phyloP scores from a whole-genome alignment of 345 rosid genomes.

The Ceriops tagal region DNA sequence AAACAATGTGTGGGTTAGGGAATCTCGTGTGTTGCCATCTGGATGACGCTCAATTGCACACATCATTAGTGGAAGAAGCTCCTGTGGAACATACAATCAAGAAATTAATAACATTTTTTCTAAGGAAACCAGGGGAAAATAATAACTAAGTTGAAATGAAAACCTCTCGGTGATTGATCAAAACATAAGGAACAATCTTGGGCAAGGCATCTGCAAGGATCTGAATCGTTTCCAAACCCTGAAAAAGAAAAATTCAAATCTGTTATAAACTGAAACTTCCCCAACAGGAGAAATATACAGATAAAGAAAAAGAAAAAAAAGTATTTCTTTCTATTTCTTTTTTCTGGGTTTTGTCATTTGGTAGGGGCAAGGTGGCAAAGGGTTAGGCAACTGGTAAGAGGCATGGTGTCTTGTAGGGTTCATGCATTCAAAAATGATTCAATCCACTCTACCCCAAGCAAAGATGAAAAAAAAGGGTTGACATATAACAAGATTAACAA shows the following conservation, averaged over 20 bases:
- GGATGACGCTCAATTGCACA: slow-evolving; percentile 99
- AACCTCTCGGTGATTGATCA: slow-evolving; percentile 98
- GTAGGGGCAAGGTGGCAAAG: background rate
- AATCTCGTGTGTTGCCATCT: slow-evolving; percentile 66
- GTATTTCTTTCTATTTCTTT: background rate
- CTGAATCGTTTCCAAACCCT: slow-evolving; percentile 91
- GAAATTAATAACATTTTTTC: slow-evolving; percentile 12
- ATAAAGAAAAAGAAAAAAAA: background rate
- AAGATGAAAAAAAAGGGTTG: slow-evolving; percentile 9
- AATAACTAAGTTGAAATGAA: slow-evolving; percentile 14
- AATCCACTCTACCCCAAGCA: background rate
- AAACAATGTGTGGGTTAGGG: slow-evolving; percentile 89
- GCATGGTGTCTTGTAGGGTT: background rate
- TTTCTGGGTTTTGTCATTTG: no score
- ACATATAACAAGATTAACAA: slow-evolving; percentile 23
- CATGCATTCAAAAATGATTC: background rate
- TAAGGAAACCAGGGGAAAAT: slow-evolving; percentile 2
- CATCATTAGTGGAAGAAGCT: slow-evolving; percentile 96
- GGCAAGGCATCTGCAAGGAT: slow-evolving; percentile 97
- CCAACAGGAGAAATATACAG: slow-evolving; percentile 8
- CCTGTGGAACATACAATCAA: slow-evolving; percentile 41
- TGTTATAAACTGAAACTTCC: slow-evolving; percentile 13
- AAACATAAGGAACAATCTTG: slow-evolving; percentile 92
- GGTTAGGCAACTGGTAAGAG: background rate
- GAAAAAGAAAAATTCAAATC: slow-evolving; percentile 30